Evolutionary conservation across 2,329 filamentous ascomycete genomes (phyloP), one percentile per base, ranked within the genome.

Genomic region (Magnaporthales sp.): DNA sequence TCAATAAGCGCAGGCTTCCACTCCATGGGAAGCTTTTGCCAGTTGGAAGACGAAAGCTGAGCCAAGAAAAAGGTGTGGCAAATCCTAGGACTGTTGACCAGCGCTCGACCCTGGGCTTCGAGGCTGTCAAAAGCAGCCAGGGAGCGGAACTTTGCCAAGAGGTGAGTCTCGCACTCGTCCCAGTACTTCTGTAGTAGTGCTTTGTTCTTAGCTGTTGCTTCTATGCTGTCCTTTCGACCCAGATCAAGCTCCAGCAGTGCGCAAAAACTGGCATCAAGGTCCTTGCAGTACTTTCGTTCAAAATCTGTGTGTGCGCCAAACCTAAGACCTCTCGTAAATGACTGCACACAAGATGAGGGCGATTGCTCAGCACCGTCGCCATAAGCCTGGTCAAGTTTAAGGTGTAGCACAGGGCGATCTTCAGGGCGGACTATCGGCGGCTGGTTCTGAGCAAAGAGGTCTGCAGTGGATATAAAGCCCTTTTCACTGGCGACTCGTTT

Each of bases 1-100:
- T 71, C 66, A 0, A 79, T 67, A 1, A 85, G 69, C 1, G 69
- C 73, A 1, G 67, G 51, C 38, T 71, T 77, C 80, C 78, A 84
- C 15, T 30, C 66, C 0, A 11, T 1, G 0, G 75, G 68, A 0
- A 80, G 71, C 2, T 61, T n/a, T 10, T 27, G 22, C 63, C 38
- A 64, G 26, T 54, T 46, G 22, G 32, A 64, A 3, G 9, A 27
- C 24, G 63, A 46, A 11, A 64, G 63, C 19, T 64, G 63, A 2
- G 63, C 26, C 26, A 64, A 29, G 26, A 64, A 64, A 27, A 64
- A 56, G 2, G n/a, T 22, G 8, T 15, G 15, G 24, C 63, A 64
- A 2, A 64, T 64, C 24, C 38, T 46, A 15, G 63, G 63, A 6
- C 56, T 26, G 11, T 60, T 60, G 11, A 27, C 27, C 8, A 60